A percentile compares a stretch with the other conserved stretches of the same genome.
These are phyloP conservation scores for Geotrichum fermentans DNA, from an alignment of 1,139 yeast genomes.

Conservation along the genomic window DNA sequence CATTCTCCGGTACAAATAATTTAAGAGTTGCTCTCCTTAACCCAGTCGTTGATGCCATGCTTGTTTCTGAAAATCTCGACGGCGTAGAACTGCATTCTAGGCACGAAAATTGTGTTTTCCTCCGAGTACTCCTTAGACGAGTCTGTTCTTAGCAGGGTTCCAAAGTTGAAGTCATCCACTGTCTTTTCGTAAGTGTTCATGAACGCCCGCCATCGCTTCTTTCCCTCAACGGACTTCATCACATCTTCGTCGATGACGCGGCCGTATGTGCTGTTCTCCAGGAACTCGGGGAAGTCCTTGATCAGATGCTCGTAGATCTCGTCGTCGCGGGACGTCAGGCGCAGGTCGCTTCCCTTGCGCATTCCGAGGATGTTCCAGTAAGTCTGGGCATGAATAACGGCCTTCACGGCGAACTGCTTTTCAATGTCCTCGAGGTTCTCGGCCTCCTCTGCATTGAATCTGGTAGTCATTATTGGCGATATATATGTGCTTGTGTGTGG, in stretches of 20 bases:
- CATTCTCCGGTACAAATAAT: too few relatives aligned
- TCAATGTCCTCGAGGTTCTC: slow-evolving; percentile 72
- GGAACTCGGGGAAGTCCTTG: slow-evolving; percentile 80
- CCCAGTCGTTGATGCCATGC: slow-evolving; percentile 91
- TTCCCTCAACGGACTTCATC: slow-evolving; percentile 75
- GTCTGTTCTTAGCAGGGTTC: slow-evolving; percentile 78
- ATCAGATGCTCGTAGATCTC: slow-evolving; percentile 68
- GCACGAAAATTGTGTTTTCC: slow-evolving; percentile 80
- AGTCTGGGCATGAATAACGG: slow-evolving; percentile 91
- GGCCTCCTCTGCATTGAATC: slow-evolving; percentile 53
- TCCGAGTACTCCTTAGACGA: slow-evolving; percentile 72
- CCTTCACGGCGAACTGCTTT: slow-evolving; percentile 95
- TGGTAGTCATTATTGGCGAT: slow-evolving; percentile 13
- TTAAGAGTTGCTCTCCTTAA: slow-evolving; percentile 33
- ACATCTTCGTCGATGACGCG: slow-evolving; percentile 65
- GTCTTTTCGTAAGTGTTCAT: slow-evolving; percentile 73
- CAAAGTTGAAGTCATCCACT: slow-evolving; percentile 86
- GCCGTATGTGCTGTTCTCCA: slow-evolving; percentile 47
- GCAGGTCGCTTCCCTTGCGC: slow-evolving; percentile 72
- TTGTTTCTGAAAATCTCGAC: slow-evolving; percentile 92
- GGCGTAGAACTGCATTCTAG: slow-evolving; percentile 90
- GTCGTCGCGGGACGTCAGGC: slow-evolving; percentile 72
- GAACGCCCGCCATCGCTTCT: slow-evolving; percentile 86
- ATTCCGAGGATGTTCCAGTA: slow-evolving; percentile 79
- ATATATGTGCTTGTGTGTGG: not conserved